phyloP scores from a whole-genome alignment of 169 alveolate genomes.

The Plasmodium cynomolgi region DNA sequence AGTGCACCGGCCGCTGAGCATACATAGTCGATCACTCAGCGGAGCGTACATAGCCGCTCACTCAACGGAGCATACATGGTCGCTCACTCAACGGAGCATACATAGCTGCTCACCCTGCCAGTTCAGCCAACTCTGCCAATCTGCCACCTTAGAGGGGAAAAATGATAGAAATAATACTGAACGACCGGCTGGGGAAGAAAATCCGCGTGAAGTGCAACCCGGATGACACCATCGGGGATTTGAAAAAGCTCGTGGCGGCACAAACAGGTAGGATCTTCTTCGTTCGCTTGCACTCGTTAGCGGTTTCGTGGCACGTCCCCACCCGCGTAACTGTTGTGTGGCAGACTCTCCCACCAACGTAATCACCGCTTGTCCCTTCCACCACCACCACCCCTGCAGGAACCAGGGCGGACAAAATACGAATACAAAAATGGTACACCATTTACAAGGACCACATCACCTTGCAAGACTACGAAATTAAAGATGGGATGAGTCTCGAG shows the following conservation, averaged over 20 bases:
- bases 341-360: neutral
- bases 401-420: conserved; percentile 96
- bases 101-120: neutral
- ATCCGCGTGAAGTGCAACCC: conserved; percentile 98
- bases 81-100: no score
- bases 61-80: neutral
- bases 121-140: neutral
- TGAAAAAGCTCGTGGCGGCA: conserved; percentile 98
- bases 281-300: neutral
- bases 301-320: neutral
- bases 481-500: conserved; percentile 98
- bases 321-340: neutral
- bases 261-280: conserved; percentile 91
- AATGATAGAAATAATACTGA: conserved; percentile 95
- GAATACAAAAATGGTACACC: conserved; percentile 97
- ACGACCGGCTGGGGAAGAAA: conserved; percentile 98
- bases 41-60: no score
- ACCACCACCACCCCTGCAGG: conserved; percentile 84
- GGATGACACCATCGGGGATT: conserved; percentile 96
- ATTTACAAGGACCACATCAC: conserved; percentile 98
- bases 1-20: neutral
- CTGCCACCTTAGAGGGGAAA: neutral
- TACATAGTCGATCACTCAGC: neutral
- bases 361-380: neutral
- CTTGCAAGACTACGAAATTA: conserved; percentile 98